These are phyloP conservation scores for Phytophthora aleatoria DNA, from an alignment of 352 stramenopile genomes.

Conservation along the genomic window DNA sequence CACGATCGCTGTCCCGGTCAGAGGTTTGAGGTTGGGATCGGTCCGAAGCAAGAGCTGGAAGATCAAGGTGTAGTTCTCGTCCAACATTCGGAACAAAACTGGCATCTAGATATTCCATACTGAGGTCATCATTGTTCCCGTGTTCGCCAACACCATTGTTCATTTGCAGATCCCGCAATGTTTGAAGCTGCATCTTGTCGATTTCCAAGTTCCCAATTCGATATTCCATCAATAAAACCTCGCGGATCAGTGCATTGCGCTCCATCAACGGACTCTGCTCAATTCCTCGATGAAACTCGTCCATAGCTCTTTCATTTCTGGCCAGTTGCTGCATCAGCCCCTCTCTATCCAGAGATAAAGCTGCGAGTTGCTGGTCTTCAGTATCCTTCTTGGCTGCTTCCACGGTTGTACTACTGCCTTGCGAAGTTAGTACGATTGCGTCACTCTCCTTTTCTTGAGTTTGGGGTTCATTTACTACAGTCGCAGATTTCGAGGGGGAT, in stretches of 20 bases:
- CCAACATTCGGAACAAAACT: constrained; percentile 3
- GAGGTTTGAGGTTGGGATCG: constrained; percentile 12
- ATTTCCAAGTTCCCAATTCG: constrained; percentile 90
- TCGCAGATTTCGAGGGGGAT: background rate
- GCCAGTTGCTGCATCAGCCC: constrained; percentile 33
- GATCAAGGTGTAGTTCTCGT: constrained; percentile 15
- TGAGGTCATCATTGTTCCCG: constrained; percentile 26
- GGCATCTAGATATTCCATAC: constrained; percentile 12
- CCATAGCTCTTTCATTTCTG: constrained; percentile 49
- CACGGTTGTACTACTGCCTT: background rate
- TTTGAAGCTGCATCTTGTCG: constrained; percentile 91
- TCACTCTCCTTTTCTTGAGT: constrained; percentile 4
- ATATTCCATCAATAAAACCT: constrained; percentile 84
- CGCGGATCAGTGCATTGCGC: constrained; percentile 55
- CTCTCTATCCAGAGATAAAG: constrained; percentile 20
- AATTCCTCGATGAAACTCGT: constrained; percentile 63
- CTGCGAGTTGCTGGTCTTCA: constrained; percentile 11
- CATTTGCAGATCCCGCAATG: constrained; percentile 29
- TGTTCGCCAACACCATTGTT: constrained; percentile 9
- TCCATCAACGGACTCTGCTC: constrained; percentile 46
- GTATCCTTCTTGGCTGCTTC: constrained; percentile 7
- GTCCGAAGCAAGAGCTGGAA: constrained; percentile 9
- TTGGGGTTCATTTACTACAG: constrained; percentile 2
- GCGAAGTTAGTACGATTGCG: background rate
- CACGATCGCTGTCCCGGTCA: constrained; percentile 10